Evolutionary conservation across 805 yeast species (phyloP), one percentile per base, ranked within the genome.

Genomic region (Blastobotrys parvus): DNA sequence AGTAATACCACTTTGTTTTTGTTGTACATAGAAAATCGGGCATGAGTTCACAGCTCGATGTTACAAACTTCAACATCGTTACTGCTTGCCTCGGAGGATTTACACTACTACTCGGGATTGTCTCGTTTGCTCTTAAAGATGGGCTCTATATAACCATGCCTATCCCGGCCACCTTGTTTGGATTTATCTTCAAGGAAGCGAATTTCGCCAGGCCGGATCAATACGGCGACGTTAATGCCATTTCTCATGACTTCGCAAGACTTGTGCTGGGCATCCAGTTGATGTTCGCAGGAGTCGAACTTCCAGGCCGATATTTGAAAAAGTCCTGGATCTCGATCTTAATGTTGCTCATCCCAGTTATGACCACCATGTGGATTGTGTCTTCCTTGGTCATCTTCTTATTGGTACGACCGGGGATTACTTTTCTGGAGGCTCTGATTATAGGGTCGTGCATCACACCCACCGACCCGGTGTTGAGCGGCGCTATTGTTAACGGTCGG

Each of bases 381-480:
- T 77, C 78, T 20, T 83, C 83, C 0, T 59, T 77, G 3, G 77
- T 81, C 49, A 69, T 79, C 25, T 81, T 80, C 77, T 62, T 67
- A 5, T 64, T 80, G 38, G n/a, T n/a, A n/a, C 72, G 80, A 25
- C 85, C 85, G 0, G 71, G 71, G 22, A 63, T 80, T 44, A 61
- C 64, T 27, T 79, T 74, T 56, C 60, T 74, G 17, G 74, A 78
- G 39, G 75, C 77, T 4, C 69, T 81, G 25, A 64, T 80, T 41
- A 77, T 81, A 1, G 71, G 78, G 8, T 84, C 84, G 2, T 80
- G 88, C 58, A 74, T 80, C 41, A 81, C 89, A 0, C 87, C 88
- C 5, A 81, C 89, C 0, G 89, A 81, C 59, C 89, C 88, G 2
- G 82, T 81, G 35, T 67, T 80, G 55, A 79, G 83, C 3, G 82